Percentiles rank a stretch among this genome's conserved stretches.
Conservation (phyloP, 257 asterid genomes). For the Plantago major region DNA sequence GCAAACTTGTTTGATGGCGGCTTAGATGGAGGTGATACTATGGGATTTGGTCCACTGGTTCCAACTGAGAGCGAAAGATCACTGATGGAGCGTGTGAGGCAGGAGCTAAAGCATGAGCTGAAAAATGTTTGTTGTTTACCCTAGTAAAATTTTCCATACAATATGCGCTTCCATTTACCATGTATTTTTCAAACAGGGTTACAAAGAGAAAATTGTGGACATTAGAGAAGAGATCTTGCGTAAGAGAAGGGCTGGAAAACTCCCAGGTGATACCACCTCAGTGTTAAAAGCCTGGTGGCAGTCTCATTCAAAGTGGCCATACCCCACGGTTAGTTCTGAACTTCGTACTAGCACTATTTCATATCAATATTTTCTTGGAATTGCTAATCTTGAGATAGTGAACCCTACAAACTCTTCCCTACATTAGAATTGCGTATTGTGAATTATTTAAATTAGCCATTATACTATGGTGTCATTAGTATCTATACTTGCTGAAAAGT, state of each 20-base stretch:
- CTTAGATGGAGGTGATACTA: conserved; percentile 36
- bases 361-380: no score
- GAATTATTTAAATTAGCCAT: no score
- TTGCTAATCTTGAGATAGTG: no score
- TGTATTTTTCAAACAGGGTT: conserved; percentile 31
- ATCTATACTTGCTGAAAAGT: no score
- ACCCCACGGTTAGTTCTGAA: conserved; percentile 42
- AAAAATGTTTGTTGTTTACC: conserved; percentile 32
- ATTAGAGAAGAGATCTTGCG: conserved; percentile 59
- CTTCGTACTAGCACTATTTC: neutral
- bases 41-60: conserved; percentile 50
- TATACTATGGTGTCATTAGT: no score
- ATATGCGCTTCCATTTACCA: neutral
- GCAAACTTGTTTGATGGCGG: conserved; percentile 41
- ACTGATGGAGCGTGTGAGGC: conserved; percentile 63
- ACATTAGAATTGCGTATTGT: no score
- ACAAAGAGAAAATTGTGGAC: conserved; percentile 57
- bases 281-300: conserved; percentile 61
- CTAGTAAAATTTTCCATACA: neutral
- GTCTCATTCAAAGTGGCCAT: conserved; percentile 58
- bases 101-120: conserved; percentile 49
- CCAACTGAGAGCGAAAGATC: conserved; percentile 58
- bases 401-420: no score
- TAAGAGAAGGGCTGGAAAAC: conserved; percentile 63
- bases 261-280: conserved; percentile 58